Base-by-base conservation (phyloP, 2,329 filamentous ascomycete species). In the Curvularia eragrostidis region DNA sequence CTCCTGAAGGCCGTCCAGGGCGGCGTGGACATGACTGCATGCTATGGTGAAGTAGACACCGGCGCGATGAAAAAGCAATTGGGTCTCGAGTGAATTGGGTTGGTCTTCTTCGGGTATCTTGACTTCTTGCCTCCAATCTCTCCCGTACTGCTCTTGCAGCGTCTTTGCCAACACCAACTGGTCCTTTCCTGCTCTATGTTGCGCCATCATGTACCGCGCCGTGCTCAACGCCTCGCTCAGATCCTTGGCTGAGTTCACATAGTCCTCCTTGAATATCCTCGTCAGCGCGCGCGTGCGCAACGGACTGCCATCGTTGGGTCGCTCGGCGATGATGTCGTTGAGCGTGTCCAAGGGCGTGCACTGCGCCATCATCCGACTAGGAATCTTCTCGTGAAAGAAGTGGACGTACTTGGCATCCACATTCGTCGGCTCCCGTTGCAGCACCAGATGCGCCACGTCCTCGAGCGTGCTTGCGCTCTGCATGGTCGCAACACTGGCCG, bases 311-410 rank as follows among this genome's bases (percentile, higher is more conserved):
- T 92, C 88, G 43, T 80, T 82, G 1, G 89, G 87, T 19, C 85
- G 78, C 39, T 86, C 84, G 12, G 80, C 78, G 58, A 93, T 88
- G 54, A 94, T 86, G 36, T 90, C 84, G 71, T 88, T 82, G 63
- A 96, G 75, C 3, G 87, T 82, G 51, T 85, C 79, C 55, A 93
- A 76, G 61, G 85, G 88, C 8, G 90, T 93, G 66, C 84, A 88
- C 68, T 91, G 86, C 34, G 87, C 89, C 73, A 95, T 80, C 72
- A 89, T 87, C 41, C 89, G 81, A 39, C 87, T 90, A 1, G 91
- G 89, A 24, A 95, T 93, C 83, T 94, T 95, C 77, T 96, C 91
- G 77, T 94, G 91, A 75, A 96, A 96, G 78, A 94, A 95, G 73
- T 95, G 90, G n/a, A 95, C 91, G 72, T 95, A 95, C 75, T 89